Base-by-base conservation (phyloP, 352 stramenopile species). In the Thraustochytrium striatum region DNA sequence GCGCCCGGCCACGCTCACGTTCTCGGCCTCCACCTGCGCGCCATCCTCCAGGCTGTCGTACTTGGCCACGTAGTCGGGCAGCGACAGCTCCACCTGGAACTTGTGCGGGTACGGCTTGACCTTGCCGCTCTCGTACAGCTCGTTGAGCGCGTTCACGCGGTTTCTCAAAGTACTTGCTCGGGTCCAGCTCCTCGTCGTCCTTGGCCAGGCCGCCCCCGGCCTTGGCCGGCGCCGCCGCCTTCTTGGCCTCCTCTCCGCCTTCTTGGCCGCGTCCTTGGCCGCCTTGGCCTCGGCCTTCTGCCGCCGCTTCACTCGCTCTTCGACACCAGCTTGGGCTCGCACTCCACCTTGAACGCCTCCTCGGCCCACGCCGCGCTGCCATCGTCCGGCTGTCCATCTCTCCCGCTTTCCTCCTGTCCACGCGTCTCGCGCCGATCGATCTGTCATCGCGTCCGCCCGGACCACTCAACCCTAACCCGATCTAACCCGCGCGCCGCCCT, bases 101-200 rank as follows among this genome's bases (percentile, higher is more conserved):
- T 99, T 99, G 91, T 99, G 96, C 35, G 97, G 97, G 86, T 98
- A 99, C 38, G 93, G 89, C 86, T 97, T 97, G 16, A 91, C 82
- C 41, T 94, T 95, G 25, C 94, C 86, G 69, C 88, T 89, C 84
- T 98, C 90, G 21, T 97, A 87, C 72, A 95, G 89, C 30, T 87
- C 87, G 68, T 52, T 47, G 25, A 75, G 65, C 25, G 59, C 59
- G 33, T 89, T 89, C 81, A 95, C 89, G 72, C 96, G 91, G 85
- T 98, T n/a, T 98, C 43, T 93, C 91, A 84, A 97, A 98, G 89
- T 98, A 99, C 72, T 97, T 94, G 47, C 91, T 98, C 2, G 96
- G 95, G 85, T 99, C 95, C 32, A 99, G 83, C 79, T 97, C 93
- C 69, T 98, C 94, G 39, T 98, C 95, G 69, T 96, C 90, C 1